Conservation (phyloP, 2,329 filamentous ascomycete genomes). For the Fusarium pseudonygamai region DNA sequence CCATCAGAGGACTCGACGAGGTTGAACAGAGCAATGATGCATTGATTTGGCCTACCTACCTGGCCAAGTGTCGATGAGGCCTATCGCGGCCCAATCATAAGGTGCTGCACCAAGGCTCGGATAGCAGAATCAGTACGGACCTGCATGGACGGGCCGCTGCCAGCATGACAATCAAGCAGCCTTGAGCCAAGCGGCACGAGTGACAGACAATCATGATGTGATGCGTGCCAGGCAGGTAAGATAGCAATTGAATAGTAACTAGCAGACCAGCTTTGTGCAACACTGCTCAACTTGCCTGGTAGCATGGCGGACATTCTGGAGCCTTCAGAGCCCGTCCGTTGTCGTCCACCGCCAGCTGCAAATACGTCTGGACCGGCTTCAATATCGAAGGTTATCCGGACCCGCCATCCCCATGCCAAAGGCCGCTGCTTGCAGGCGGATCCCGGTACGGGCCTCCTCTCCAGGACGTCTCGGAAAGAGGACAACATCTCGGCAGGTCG, state of each 20-base stretch:
- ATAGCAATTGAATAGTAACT: neutral
- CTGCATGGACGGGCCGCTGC: conserved; percentile 39
- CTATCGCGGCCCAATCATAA: conserved; percentile 44
- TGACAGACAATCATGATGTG: conserved; percentile 7
- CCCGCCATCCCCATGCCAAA: conserved; percentile 35
- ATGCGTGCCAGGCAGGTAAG: conserved; percentile 8
- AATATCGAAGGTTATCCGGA: conserved; percentile 9
- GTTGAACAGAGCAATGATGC: conserved; percentile 31
- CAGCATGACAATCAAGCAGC: conserved; percentile 25
- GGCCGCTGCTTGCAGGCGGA: conserved; percentile 28
- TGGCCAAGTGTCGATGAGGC: conserved; percentile 31
- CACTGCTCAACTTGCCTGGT: neutral
- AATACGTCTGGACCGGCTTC: conserved; percentile 8
- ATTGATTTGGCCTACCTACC: conserved; percentile 22
- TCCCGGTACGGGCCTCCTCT: conserved; percentile 34
- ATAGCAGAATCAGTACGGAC: conserved; percentile 30
- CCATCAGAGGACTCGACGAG: conserved; percentile 24
- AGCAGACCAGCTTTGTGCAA: neutral
- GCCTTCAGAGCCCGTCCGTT: neutral
- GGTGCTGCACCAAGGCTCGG: conserved; percentile 7
- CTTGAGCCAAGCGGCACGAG: conserved; percentile 22
- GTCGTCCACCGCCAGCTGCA: conserved; percentile 22
- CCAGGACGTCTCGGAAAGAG: conserved; percentile 19
- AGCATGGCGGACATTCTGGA: neutral
- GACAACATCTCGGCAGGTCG: conserved; percentile 25